phyloP scores from a whole-genome alignment of 2,329 filamentous ascomycete genomes.

The Myriosclerotinia duriaeana region DNA sequence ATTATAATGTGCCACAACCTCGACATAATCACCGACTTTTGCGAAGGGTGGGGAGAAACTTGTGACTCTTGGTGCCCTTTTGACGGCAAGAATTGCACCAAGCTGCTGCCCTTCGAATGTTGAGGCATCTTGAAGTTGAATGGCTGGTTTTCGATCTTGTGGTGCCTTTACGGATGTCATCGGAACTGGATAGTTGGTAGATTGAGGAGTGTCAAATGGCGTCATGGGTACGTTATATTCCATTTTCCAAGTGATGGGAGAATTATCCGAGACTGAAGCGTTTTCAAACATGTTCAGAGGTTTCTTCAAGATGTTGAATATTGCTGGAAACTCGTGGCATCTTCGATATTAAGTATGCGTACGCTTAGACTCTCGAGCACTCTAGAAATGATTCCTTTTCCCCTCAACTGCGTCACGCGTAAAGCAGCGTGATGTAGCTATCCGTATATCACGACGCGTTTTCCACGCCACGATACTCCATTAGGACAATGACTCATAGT shows the following conservation, averaged over 20 bases:
- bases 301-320: background rate
- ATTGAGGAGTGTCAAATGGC: background rate
- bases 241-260: slow-evolving; percentile 2
- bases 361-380: background rate
- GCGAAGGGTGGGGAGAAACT: background rate
- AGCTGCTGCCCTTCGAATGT: slow-evolving; percentile 5
- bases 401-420: background rate
- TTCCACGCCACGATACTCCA: background rate
- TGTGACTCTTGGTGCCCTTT: background rate
- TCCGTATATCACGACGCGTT: background rate
- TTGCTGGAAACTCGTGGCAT: background rate
- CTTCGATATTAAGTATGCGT: background rate
- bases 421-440: slow-evolving; percentile 2
- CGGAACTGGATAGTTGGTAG: background rate
- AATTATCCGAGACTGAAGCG: background rate
- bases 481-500: background rate
- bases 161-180: background rate
- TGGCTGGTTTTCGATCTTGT: background rate
- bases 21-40: slow-evolving; percentile 18
- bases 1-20: background rate
- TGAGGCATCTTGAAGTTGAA: slow-evolving; percentile 1
- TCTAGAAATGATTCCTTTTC: background rate
- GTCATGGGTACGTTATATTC: background rate
- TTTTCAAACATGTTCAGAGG: background rate
- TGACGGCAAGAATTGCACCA: slow-evolving; percentile 12